Conservation (phyloP, 257 asterid species). For the Nicotiana noctiflora region DNA sequence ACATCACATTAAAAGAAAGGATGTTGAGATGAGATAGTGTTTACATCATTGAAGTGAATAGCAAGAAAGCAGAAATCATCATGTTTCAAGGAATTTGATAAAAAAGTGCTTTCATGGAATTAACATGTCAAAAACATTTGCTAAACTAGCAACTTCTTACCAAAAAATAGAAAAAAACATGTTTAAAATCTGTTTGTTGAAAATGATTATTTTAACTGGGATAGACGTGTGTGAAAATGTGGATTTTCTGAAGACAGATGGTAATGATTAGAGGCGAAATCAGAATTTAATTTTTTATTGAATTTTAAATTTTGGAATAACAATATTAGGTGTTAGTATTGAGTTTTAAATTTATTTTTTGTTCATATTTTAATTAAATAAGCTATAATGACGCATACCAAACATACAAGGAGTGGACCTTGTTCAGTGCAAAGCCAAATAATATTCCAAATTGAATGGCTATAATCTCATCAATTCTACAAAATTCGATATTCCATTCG, state of each 20-base stretch:
- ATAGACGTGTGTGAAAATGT: neutral
- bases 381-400: neutral
- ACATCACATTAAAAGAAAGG: neutral
- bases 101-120: constrained; percentile 8
- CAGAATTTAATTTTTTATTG: too few species aligned
- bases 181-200: neutral
- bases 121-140: neutral
- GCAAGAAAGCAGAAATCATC: neutral
- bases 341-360: too few species aligned
- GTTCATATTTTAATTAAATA: too few species aligned
- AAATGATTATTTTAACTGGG: neutral
- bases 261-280: too few species aligned
- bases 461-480: neutral
- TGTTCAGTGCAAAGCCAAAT: neutral
- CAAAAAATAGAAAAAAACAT: neutral
- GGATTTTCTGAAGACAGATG: neutral
- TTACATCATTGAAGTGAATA: constrained; percentile 1
- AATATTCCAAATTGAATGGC: neutral
- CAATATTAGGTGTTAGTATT: too few species aligned
- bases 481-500: neutral
- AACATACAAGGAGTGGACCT: neutral
- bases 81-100: neutral
- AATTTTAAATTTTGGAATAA: too few species aligned
- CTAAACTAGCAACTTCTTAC: constrained; percentile 1
- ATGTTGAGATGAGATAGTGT: neutral